Evolutionary conservation across 2,329 filamentous ascomycete species (phyloP), one percentile per base, ranked within the genome.

Genomic region (Balansia obtecta): DNA sequence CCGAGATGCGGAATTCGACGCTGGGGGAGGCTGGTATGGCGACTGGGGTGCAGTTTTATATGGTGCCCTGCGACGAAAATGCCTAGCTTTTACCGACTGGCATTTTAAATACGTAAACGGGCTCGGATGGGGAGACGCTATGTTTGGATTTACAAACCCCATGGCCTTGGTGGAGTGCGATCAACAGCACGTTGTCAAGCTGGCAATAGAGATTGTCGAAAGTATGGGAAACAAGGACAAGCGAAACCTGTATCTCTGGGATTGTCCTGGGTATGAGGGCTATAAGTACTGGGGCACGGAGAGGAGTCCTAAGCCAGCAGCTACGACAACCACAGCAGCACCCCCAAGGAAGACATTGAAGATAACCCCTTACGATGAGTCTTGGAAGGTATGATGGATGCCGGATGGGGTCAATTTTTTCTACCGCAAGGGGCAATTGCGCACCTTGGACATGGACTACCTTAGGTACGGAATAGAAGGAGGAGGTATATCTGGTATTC

Each of bases 61-160:
- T 32, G n/a, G 2, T 15, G 13, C 42, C 3, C 12, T 45, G 18
- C 27, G 27, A 32, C 9, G 4, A 4, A 9, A 30, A 8, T 45
- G 42, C 42, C 42, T 5, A 32, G 7, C n/a, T n/a, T n/a, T 32
- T 38, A 45, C 47, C 20, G 38, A 51, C 48, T 58, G 51, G 52
- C 20, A 47, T 10, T 51, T 54, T 27, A 39, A 44, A 20, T 59
- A 52, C 50, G 51, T 48, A 40, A 58, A 58, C 47, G 45, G 37
- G 0, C 32, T 47, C 46, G 50, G 33, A 45, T 59, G 53, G 51
- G 56, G 56, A 30, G 56, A 59, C 40, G 53, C 41, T 18, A 41
- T 41, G 12, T 44, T 55, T n/a, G 10, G 15, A 13, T 50, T 55
- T 32, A 41, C 49, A 41, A 20, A 16, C 3, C 39, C 13, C 16